Evolutionary conservation across 106 monocot species (phyloP), one percentile per base, ranked within the genome.

Genomic region (Alisma plantagoaquatica): DNA sequence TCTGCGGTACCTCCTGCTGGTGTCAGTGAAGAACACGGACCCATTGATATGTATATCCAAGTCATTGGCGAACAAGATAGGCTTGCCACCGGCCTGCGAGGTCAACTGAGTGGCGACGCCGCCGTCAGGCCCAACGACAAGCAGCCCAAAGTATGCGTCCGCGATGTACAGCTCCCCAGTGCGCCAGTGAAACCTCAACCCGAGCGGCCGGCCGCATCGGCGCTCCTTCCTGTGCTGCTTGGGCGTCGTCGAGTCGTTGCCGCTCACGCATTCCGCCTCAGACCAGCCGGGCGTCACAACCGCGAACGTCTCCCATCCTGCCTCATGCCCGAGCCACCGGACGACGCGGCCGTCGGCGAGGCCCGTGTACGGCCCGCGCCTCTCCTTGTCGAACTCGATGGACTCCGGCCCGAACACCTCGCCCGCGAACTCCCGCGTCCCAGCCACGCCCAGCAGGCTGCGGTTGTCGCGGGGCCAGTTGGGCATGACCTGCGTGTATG

Each of bases 331-430:
- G 79, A 79, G 75, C 93, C 93, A 87, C 30, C 93, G 67, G 17
- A 83, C 87, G 20, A 93, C 56, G 8, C 93, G 79, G 43, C 93
- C 93, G 51, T 93, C 93, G 18, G 87, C 93, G 23, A 93, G 49
- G 15, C 87, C 93, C 0, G 87, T 66, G 44, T 87, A 93, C 1
- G 93, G 93, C 2, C 87, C 93, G 20, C 64, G 77, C 1, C 94
- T 81, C 0, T 70, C 24, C 23, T 25, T 58, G 33, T 96, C 94
- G 28, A 88, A 96, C 33, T 84, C 84, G 11, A 96, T 72, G 14
- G 94, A 96, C 75, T 96, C 94, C 0, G 94, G 88, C 2, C 94
- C 88, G 41, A 69, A 96, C 3, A 88, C 71, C 70, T 96, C 60
- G 43, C 57, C 68, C 9, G 61, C 78, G 59, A 88, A 96, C 67